Base-by-base conservation (phyloP, 768 basidiomycete genomes). In the Lenzites betulinus region DNA sequence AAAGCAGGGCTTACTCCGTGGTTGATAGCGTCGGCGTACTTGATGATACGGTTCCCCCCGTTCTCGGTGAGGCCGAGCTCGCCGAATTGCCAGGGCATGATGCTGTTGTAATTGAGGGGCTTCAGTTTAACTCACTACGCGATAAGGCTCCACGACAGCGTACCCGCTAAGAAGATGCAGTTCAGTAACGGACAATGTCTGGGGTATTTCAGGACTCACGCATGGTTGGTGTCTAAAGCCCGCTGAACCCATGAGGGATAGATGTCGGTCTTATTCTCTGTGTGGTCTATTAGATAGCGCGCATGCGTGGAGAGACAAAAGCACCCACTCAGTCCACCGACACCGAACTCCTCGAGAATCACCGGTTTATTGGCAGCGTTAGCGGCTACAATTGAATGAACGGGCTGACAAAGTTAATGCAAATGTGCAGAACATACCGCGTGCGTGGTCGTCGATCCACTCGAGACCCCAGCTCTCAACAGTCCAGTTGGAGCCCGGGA, bases 21-120 rank as follows among this genome's bases (percentile, higher is more conserved):
- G 51, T 82, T 75, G 55, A 86, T 67, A 18, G 76, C 78, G 64
- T 85, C 82, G 6, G 81, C 78, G 60, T 85, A 84, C 69, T 84
- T 83, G 60, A 84, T 78, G 43, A 81, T 66, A 33, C 79, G 77
- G 63, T 84, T 80, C 2, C 83, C 84, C 3, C 80, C 79, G 63
- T 73, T 70, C 64, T 86, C 83, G 30, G 73, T 82, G 54, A 84
- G 69, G 28, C 77, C 78, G 3, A 81, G 67, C 49, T 74, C 71
- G 7, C 84, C 83, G 55, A 81, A 83, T 70, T 86, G 83, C 83
- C 83, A 86, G 1, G 82, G 83, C 75, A 85, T 78, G 42, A 86
- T 82, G 1, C 83, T 80, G 49, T 33, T n/a, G n/a, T n/a, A 11
- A 33, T 5, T 33, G 35, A 12, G 16, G 25, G 11, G 30, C 7